Percentiles rank a stretch among this genome's conserved stretches.
phyloP scores from a whole-genome alignment of 2,329 filamentous ascomycete genomes.

The Falciphora oryzae region DNA sequence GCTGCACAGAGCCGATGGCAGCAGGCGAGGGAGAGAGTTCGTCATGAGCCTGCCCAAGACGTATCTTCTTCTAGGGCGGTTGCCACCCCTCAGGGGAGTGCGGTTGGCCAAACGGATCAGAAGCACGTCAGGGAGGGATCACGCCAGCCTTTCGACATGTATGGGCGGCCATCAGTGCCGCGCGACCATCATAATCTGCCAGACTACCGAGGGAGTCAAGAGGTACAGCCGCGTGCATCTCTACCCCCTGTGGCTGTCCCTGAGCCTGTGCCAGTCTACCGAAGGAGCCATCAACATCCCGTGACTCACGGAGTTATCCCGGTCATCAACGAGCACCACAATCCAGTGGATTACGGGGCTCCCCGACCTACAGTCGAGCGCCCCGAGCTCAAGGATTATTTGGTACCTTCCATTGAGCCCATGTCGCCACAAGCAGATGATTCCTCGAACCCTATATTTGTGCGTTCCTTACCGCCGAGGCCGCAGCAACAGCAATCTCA shows the following conservation, averaged over 20 bases:
- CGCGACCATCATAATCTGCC: not conserved
- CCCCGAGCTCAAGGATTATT: constrained; percentile 33
- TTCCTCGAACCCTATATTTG: constrained; percentile 14
- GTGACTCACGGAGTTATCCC: not conserved
- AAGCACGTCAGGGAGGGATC: not conserved
- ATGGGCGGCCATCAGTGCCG: not conserved
- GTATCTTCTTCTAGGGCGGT: not conserved
- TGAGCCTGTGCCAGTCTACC: not conserved
- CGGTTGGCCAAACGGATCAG: not conserved
- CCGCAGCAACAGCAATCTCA: constrained; percentile 2
- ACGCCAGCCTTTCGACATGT: not conserved
- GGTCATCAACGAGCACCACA: not conserved
- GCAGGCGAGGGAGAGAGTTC: constrained; percentile 8
- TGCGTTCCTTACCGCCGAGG: constrained; percentile 15
- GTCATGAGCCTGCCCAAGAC: not conserved
- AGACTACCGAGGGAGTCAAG: not conserved
- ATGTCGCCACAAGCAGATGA: constrained; percentile 27
- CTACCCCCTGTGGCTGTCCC: not conserved
- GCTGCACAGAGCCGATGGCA: constrained; percentile 10
- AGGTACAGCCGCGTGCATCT: not conserved
- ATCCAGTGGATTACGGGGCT: not conserved
- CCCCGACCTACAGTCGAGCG: constrained; percentile 1
- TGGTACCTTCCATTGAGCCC: constrained; percentile 42
- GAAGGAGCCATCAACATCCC: not conserved
- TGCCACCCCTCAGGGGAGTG: not conserved